Base-by-base conservation (phyloP, 2,329 filamentous ascomycete species). In the Keithomyces neogunnii region DNA sequence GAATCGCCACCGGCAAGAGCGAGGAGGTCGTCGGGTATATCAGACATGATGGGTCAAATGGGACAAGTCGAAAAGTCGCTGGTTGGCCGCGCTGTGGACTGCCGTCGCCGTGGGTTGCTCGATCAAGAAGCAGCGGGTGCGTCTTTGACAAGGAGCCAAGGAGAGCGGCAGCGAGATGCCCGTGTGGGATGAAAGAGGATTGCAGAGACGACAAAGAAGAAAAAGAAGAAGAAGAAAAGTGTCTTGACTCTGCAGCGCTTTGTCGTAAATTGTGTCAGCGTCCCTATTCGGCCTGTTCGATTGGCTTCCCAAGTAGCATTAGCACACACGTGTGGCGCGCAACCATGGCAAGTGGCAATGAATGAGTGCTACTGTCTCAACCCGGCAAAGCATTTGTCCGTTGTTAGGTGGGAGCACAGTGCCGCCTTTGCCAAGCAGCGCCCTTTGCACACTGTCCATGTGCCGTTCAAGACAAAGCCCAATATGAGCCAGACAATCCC, bases 11-110 rank as follows among this genome's bases (percentile, higher is more conserved):
- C 93, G 50, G 91, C 93, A 58, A 97, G 84, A 63, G 89, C 91
- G 57, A 97, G 85, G 58, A 97, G 84, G 73, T 96, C 92, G 62
- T 92, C 90, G 66, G 97, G 92, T 59, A 96, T 80, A 65, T 92
- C 88, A 51, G 88, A 86, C 90, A 96, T 95, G 62, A 57, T 77
- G 55, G 52, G 28, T 3, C 40, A 30, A 44, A 9, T 13, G 3
- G 40, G 9, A 30, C 13, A 28, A 42, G 19, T 38, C 38, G 40
- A 13, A 26, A 30, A 44, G 26, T 44, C 26, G 30, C 26, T 10
- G 13, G 11, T 28, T 4, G 10, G 28, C 6, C 40, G 40, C 28
- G 40, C 30, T 29, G 1, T 10, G 9, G 6, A 6, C 3, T 8
- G 3, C 10, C 40, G 30, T 29, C 26, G 5, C 40, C 8, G n/a